Base-by-base conservation (phyloP, 805 yeast genomes). In the Pichia manshurica region DNA sequence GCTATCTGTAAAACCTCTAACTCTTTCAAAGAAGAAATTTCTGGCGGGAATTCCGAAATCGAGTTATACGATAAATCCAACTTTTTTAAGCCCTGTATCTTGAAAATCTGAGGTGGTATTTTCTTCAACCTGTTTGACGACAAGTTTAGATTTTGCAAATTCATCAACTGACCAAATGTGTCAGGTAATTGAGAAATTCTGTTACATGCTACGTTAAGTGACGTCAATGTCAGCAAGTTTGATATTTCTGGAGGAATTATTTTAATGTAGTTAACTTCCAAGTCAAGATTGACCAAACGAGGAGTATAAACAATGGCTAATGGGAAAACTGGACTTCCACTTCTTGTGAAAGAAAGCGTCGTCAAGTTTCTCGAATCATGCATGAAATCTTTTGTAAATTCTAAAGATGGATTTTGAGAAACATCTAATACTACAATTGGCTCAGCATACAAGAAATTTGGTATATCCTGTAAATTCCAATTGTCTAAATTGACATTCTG, bases 61-160 rank as follows among this genome's bases (percentile, higher is more conserved):
- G 78, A 77, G 63, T 93, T 93, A 65, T 87, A 90, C 0, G 96
- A 86, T 38, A 91, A 60, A 60, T 91, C 95, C 53, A 93, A 70
- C 46, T 82, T 83, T 38, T 71, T 67, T 46, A 91, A 71, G 44
- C 75, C 75, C 0, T 71, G 59, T 51, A 91, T 71, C 21, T 75
- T 72, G 53, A 79, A 78, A 17, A 91, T 68, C 2, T 83, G 75
- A 45, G 78, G 83, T 0, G 93, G 95, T 51, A 80, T 81, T 2
- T 54, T 55, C 39, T 73, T 73, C 58, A 86, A 78, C 50, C 75
- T 71, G 61, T 95, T 93, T 3, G 96, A 89, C 2, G 96, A 79
- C 40, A 93, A 66, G 60, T 93, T 87, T 53, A 93, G 67, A 5
- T 74, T 64, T 48, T 75, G 74, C 55, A 87, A 67, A 51, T 73